Conservation (phyloP, 2,329 filamentous ascomycete species). For the Penicillium sp. region DNA sequence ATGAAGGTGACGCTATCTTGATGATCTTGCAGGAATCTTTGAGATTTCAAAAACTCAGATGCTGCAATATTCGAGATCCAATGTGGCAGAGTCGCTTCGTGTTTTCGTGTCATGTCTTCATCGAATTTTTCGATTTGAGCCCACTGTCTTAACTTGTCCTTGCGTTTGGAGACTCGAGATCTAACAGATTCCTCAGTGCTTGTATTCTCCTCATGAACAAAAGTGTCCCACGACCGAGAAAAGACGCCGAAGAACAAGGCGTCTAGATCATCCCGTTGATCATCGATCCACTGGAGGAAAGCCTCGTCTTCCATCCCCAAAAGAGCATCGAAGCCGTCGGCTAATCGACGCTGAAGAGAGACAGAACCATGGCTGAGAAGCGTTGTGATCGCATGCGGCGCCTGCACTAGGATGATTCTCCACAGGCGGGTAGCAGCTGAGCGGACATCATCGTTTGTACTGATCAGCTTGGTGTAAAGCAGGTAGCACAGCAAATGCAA, state of each 20-base stretch:
- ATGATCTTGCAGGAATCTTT: conserved; percentile 84
- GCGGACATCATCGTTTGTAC: conserved; percentile 65
- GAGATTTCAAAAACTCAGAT: conserved; percentile 87
- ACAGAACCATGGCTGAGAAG: conserved; percentile 71
- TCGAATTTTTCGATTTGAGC: conserved; percentile 64
- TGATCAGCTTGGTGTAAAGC: conserved; percentile 84
- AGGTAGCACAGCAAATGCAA: conserved; percentile 88
- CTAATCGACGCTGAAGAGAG: conserved; percentile 68
- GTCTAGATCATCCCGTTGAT: conserved; percentile 75
- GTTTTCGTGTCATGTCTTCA: conserved; percentile 73
- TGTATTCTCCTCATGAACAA: conserved; percentile 77
- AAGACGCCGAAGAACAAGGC: conserved; percentile 77
- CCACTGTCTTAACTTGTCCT: conserved; percentile 81
- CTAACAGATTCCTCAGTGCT: conserved; percentile 74
- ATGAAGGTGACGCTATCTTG: conserved; percentile 84
- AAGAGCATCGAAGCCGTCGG: conserved; percentile 75
- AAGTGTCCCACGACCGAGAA: conserved; percentile 83
- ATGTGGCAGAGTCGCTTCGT: conserved; percentile 80
- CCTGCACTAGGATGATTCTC: conserved; percentile 91
- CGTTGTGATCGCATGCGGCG: conserved; percentile 74
- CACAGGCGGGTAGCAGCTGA: conserved; percentile 78
- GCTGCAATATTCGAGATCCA: conserved; percentile 97
- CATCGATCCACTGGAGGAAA: conserved; percentile 85
- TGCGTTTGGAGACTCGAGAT: conserved; percentile 68
- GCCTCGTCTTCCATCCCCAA: conserved; percentile 85